Base-by-base conservation (phyloP, 495 filamentous ascomycete species). In the Recurvomyces mirabilis region DNA sequence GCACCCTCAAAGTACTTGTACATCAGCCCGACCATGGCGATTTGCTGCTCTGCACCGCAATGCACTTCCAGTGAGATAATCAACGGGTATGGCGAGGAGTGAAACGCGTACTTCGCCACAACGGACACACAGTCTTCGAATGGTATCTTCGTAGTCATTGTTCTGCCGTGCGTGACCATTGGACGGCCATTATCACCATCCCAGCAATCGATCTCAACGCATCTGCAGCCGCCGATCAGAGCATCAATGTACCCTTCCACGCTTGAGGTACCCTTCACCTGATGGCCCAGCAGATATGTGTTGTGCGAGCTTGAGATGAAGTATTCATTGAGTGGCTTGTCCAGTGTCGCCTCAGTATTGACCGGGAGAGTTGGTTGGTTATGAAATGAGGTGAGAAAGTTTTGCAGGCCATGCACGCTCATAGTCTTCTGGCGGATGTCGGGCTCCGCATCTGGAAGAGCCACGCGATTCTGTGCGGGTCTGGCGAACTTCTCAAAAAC, bases 231-330 rank as follows among this genome's bases (percentile, higher is more conserved):
- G 36, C 79, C 75, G 51, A 84, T 76, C 19, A 98, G 68, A n/a
- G 87, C 86, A 40, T 74, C 77, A 55, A 96, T 89, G 63, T 98
- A 98, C 20, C 84, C 85, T 60, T 98, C 91, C 10, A 87, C 80
- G 52, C 87, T 95, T 15, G 91, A 94, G 28, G 81, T 75, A 19
- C 87, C 87, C 22, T 77, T 80, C 9, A 96, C 79, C 61, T 98
- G 91, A 18, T 87, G 79, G 14, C 91, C 91, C 19, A 91, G 65
- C 10, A 98, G 77, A 57, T 98, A 98, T 9, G 91, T 96, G 62
- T 98, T 98, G 69, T 98, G 91, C 14, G 89, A 95, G 68, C 87
- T 94, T 3, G 89, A 95, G 49, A 96, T 91, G 73, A 87, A 95
- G 58, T 98, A 98, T 56, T 98, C 91, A 59, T 94, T 94, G 57